Conservation (phyloP, 768 basidiomycete species). For the Hypholoma sublateritium region DNA sequence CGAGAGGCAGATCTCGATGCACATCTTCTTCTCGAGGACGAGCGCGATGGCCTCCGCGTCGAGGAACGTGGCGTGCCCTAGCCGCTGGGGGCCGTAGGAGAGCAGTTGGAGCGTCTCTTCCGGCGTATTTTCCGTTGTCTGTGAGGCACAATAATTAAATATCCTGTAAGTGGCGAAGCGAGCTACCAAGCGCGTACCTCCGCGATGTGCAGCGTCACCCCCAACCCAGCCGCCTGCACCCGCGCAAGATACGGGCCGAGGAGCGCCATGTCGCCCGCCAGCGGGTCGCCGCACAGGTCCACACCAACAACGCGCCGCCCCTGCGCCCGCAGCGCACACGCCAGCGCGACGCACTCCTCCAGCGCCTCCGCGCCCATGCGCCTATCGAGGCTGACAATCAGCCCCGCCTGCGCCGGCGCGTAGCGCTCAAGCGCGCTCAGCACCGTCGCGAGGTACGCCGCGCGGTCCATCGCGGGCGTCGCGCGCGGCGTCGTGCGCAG, state of each 20-base stretch:
- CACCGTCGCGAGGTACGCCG: slow-evolving; percentile 64
- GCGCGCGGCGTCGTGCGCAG: slow-evolving; percentile 77
- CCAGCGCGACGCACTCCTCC: slow-evolving; percentile 57
- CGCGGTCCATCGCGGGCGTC: slow-evolving; percentile 56
- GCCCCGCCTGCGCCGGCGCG: slow-evolving; percentile 43
- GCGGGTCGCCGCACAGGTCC: slow-evolving; percentile 80
- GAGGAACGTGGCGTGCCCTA: slow-evolving; percentile 84
- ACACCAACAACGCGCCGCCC: slow-evolving; percentile 73
- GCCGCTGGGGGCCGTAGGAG: slow-evolving; percentile 59
- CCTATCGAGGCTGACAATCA: slow-evolving; percentile 79
- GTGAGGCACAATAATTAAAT: neutral
- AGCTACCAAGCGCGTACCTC: slow-evolving; percentile 51
- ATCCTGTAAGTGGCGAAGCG: neutral
- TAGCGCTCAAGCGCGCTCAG: slow-evolving; percentile 66
- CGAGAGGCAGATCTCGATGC: slow-evolving; percentile 79
- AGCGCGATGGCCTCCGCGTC: slow-evolving; percentile 54
- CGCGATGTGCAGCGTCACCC: slow-evolving; percentile 81
- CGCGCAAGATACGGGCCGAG: slow-evolving; percentile 52
- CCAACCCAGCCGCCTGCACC: slow-evolving; percentile 60
- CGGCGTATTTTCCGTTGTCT: slow-evolving; percentile 49
- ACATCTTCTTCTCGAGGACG: slow-evolving; percentile 52
- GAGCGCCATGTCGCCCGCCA: slow-evolving; percentile 51
- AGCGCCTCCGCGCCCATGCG: slow-evolving; percentile 55
- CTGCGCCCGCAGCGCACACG: slow-evolving; percentile 49
- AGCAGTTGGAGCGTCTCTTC: slow-evolving; percentile 64